Base-by-base conservation (phyloP, 768 basidiomycete species). In the Boletus rubropictus region DNA sequence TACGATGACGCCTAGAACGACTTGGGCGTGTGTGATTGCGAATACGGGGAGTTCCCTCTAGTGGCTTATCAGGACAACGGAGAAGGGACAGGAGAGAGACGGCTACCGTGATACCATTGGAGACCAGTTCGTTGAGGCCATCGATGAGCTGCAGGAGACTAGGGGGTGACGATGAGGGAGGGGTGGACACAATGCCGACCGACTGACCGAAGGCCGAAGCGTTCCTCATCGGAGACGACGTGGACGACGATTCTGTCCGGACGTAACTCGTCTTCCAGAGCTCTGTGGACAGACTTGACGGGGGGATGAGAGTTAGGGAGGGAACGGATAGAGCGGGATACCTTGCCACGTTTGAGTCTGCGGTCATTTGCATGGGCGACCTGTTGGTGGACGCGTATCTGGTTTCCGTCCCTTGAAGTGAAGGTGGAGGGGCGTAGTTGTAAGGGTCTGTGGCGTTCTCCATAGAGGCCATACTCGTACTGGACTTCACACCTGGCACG, bases 21-120 rank as follows among this genome's bases (percentile, higher is more conserved):
- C 67, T 44, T 82, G 70, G 21, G 67, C 77, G 21, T 85, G 74
- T 4, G 90, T 63, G 46, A 89, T 72, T 0, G 87, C 86, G 52
- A 92, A 88, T 2, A 94, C 83, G 4, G 88, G 89, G 43, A 93
- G 73, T 66, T 95, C 92, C 7, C 91, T 80, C 84, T 90, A 47
- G 8, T 12, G 17, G 28, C 11, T 21, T 3, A 27, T 32, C 34
- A 31, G 32, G 31, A 33, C 5, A 32, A 44, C 8, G 43, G 15
- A 15, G 12, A 38, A 25, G 12, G n/a, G 7, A 22, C 3, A 15
- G 17, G 44, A 21, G 7, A n/a, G 3, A 22, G n/a, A 17, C 21
- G 43, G 64, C 58, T 59, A 86, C 86, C 47, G 78, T 80, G 46
- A 72, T 68, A 1, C 80, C 79, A 18, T 70, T 51, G 3, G 59